phyloP scores from a whole-genome alignment of 805 yeast species.

The Yarrowia deformans region DNA sequence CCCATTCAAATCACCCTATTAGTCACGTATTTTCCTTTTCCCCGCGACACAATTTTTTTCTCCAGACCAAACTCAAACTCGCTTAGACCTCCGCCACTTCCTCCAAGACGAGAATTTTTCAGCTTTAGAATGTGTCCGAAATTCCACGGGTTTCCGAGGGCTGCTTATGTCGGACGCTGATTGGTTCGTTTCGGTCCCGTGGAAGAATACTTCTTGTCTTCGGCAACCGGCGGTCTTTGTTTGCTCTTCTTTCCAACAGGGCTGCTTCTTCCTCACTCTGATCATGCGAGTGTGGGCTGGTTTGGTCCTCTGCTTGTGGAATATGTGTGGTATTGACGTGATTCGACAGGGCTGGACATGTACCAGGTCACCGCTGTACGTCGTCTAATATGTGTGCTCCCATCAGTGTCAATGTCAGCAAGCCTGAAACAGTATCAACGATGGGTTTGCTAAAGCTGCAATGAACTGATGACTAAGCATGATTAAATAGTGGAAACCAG shows the following conservation, averaged over 20 bases:
- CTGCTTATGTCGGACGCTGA: neutral
- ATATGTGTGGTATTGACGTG: neutral
- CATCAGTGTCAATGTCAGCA: neutral
- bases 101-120: constrained; percentile 2
- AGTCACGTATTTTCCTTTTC: neutral
- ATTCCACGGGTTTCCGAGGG: constrained; percentile 5
- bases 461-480: neutral
- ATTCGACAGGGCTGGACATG: neutral
- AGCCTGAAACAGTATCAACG: too few relatives aligned
- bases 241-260: neutral
- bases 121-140: neutral
- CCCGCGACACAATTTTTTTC: neutral
- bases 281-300: constrained; percentile 3
- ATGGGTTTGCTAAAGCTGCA: too few relatives aligned
- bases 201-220: neutral
- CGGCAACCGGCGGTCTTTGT: neutral
- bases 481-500: too few relatives aligned
- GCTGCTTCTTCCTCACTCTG: neutral
- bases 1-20: neutral
- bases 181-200: neutral
- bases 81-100: neutral
- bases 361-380: too few relatives aligned
- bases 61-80: constrained; percentile 8
- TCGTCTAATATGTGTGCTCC: neutral
- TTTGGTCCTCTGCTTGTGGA: neutral